Conservation (phyloP, 2,329 filamentous ascomycete genomes). For the Ophiognomonia clavigignenti-juglandacearum region DNA sequence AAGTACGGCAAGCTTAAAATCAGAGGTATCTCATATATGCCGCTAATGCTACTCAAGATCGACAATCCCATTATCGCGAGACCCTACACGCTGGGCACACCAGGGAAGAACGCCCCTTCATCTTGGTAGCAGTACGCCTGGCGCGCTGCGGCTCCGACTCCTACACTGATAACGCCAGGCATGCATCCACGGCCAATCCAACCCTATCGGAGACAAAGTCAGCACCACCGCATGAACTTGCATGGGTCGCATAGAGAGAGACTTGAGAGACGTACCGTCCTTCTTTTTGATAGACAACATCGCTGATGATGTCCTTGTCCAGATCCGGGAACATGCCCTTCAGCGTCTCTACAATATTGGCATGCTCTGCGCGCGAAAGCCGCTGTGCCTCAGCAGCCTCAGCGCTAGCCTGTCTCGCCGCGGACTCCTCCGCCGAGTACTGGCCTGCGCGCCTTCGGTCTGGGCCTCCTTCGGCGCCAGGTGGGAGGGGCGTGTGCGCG, state of each 20-base stretch:
- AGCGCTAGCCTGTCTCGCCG: conserved; percentile 83
- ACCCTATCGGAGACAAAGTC: conserved; percentile 49
- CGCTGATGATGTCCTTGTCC: conserved; percentile 90
- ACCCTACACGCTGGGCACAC: neutral
- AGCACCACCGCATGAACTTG: conserved; percentile 9
- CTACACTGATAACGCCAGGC: conserved; percentile 61
- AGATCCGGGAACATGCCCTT: conserved; percentile 96
- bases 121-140: neutral
- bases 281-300: conserved; percentile 93
- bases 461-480: conserved; percentile 23
- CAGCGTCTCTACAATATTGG: conserved; percentile 87
- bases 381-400: conserved; percentile 83
- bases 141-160: neutral
- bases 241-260: neutral
- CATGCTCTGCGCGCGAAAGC: conserved; percentile 78
- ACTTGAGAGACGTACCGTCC: conserved; percentile 70
- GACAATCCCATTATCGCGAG: too few species aligned
- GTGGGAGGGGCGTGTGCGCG: conserved; percentile 27
- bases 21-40: neutral
- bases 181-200: conserved; percentile 80
- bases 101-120: neutral
- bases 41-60: conserved; percentile 1
- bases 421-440: conserved; percentile 77
- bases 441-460: conserved; percentile 27
- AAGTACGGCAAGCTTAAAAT: neutral